These are phyloP conservation scores for Pyrenula massariospora DNA, from an alignment of 495 filamentous ascomycete species.

Conservation along the genomic window DNA sequence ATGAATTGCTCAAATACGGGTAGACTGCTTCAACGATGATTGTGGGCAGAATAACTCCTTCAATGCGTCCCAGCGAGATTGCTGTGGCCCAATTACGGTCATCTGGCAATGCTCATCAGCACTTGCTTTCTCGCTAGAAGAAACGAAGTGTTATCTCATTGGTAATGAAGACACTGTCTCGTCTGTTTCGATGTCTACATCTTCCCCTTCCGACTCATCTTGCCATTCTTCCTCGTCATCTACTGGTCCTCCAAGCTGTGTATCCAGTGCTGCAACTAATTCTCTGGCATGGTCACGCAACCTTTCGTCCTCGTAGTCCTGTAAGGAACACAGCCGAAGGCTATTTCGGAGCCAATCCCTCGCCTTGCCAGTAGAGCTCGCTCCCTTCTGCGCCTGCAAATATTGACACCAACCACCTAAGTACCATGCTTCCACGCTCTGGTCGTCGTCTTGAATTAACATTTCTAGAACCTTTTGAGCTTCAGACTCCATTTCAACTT, in stretches of 20 bases:
- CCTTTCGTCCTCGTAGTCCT: constrained; percentile 42
- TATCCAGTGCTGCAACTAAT: constrained; percentile 43
- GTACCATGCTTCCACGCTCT: constrained; percentile 93
- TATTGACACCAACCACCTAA: constrained; percentile 86
- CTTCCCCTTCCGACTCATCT: not conserved
- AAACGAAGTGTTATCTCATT: not conserved
- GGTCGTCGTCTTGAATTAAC: constrained; percentile 77
- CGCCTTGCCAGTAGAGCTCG: constrained; percentile 26
- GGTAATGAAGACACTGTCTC: not conserved
- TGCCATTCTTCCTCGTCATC: constrained; percentile 20
- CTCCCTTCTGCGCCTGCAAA: constrained; percentile 59
- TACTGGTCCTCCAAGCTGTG: constrained; percentile 42
- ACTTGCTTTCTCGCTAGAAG: too few relatives aligned
- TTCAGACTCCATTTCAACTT: constrained; percentile 71
- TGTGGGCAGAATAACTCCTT: too few relatives aligned
- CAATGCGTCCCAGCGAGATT: too few relatives aligned
- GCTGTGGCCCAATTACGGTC: too few relatives aligned
- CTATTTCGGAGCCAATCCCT: constrained; percentile 42
- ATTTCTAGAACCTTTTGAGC: constrained; percentile 78
- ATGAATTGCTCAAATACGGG: too few relatives aligned
- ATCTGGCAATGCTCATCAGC: too few relatives aligned
- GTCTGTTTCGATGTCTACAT: not conserved
- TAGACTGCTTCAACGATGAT: too few relatives aligned
- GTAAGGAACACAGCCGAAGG: constrained; percentile 30
- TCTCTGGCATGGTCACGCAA: constrained; percentile 41